Evolutionary conservation across 805 yeast genomes (phyloP), one percentile per base, ranked within the genome.

Genomic region (Saturnispora ahearnii): DNA sequence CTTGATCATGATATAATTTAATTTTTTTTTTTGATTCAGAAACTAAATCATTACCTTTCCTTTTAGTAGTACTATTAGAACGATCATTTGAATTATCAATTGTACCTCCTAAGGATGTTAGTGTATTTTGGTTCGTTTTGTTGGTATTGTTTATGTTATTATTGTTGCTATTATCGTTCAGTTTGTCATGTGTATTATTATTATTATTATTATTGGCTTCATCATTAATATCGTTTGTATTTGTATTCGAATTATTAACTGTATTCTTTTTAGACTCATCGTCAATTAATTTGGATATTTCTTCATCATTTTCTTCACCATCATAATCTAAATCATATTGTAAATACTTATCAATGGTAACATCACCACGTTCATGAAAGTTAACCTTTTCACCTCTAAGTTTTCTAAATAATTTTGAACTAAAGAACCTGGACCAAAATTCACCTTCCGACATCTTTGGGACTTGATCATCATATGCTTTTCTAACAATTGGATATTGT

Each of bases 361-460:
- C 76, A 65, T 93, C 98, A 48, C 93, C 89, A 54, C 95, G 75
- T 54, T 87, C 87, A 61, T 79, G 83, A 2, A 77, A 67, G 59
- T 82, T 79, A 48, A 88, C 77, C 55, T 81, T 82, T 61, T 93
- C 98, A 51, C 99, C 99, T 62, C 96, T 76, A 32, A 93, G 70
- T 59, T 89, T 79, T 56, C 96, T 74, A 61, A 90, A 93, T 53
- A 93, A 69, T 59, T 88, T 84, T 0, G 97, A 89, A 59, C 87
- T 82, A 73, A 93, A 93, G 60, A 93, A 93, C 54, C 97, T 72
- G 10, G 96, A 87, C 99, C 99, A 93, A 59, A 93, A 93, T 61
- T 86, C 96, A 40, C 91, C 90, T 63, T 93, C 98, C 44, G 79
- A 76, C 48, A 93, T 73, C 53, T 83, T 82, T 1, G 98, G 99